These are phyloP conservation scores for Rhypophila decipiens DNA, from an alignment of 495 filamentous ascomycete genomes.

Conservation along the genomic window DNA sequence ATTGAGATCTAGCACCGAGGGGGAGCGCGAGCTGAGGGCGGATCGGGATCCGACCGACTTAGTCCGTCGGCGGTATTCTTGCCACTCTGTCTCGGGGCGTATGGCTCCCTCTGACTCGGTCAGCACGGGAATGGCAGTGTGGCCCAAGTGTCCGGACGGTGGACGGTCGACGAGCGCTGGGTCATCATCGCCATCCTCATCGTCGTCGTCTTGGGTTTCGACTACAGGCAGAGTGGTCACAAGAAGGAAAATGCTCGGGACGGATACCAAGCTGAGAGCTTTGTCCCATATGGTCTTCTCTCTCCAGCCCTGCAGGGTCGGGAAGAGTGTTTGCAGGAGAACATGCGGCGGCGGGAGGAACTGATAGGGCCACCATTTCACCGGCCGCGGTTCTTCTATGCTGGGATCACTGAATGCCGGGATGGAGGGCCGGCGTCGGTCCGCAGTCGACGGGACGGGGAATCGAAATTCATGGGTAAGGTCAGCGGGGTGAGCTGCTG, in stretches of 20 bases:
- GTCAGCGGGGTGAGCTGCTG: slow-evolving; percentile 35
- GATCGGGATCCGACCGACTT: slow-evolving; percentile 21
- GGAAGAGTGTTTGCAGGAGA: slow-evolving; percentile 75
- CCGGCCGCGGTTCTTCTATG: slow-evolving; percentile 34
- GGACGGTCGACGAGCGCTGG: slow-evolving; percentile 24
- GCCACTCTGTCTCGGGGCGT: slow-evolving; percentile 43
- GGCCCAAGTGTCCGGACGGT: slow-evolving; percentile 14
- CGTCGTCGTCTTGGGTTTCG: slow-evolving; percentile 53
- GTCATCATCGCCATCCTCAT: slow-evolving; percentile 45
- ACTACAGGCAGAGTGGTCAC: slow-evolving; percentile 91
- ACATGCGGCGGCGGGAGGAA: slow-evolving; percentile 63
- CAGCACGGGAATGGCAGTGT: slow-evolving; percentile 24
- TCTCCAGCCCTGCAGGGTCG: slow-evolving; percentile 73
- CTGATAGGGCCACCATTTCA: slow-evolving; percentile 69
- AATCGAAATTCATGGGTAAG: slow-evolving; percentile 28
- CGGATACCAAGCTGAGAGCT: slow-evolving; percentile 67
- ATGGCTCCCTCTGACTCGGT: slow-evolving; percentile 17
- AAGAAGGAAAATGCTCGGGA: slow-evolving; percentile 83
- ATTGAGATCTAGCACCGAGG: slow-evolving; percentile 4
- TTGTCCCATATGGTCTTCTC: slow-evolving; percentile 74
- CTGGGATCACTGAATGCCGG: slow-evolving; percentile 39
- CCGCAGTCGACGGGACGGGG: slow-evolving; percentile 15
- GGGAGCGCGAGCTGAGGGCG: slow-evolving; percentile 8
- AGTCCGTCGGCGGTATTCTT: slow-evolving; percentile 43
- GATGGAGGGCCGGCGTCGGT: slow-evolving; percentile 16